These are phyloP conservation scores for Yarrowia hollandica DNA, from an alignment of 805 yeast genomes.

Conservation along the genomic window DNA sequence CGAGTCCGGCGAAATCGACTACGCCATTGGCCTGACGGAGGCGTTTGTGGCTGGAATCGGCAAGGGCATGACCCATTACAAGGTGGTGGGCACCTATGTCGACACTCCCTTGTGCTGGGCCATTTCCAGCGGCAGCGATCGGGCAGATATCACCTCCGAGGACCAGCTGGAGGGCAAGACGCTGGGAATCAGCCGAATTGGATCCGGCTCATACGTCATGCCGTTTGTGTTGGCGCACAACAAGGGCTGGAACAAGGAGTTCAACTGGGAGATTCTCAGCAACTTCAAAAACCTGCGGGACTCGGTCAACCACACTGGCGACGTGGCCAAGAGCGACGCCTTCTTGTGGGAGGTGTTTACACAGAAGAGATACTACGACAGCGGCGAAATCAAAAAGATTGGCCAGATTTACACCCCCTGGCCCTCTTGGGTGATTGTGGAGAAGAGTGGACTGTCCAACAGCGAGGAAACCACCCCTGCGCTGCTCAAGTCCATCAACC, in stretches of 20 bases:
- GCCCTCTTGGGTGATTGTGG: conserved; percentile 90
- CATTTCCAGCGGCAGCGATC: conserved; percentile 67
- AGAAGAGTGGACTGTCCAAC: conserved; percentile 46
- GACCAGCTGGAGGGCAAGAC: conserved; percentile 58
- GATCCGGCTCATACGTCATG: conserved; percentile 92
- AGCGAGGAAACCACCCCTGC: conserved; percentile 32
- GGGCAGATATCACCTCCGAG: conserved; percentile 55
- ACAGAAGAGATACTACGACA: conserved; percentile 79
- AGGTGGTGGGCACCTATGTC: conserved; percentile 79
- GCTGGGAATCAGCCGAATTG: conserved; percentile 83
- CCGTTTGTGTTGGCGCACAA: conserved; percentile 76
- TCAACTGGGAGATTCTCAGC: conserved; percentile 57
- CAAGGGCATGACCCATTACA: conserved; percentile 63
- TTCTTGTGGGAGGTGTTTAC: conserved; percentile 98
- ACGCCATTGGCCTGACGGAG: conserved; percentile 88
- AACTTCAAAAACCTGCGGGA: conserved; percentile 76
- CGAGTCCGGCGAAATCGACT: conserved; percentile 41
- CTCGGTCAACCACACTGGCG: conserved; percentile 63
- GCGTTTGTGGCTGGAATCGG: conserved; percentile 84
- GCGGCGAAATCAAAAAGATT: conserved; percentile 71
- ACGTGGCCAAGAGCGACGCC: conserved; percentile 61
- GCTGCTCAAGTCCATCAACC: conserved; percentile 57
- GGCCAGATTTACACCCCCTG: conserved; percentile 94
- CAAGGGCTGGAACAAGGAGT: conserved; percentile 47
- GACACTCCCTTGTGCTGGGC: conserved; percentile 89